Conservation (phyloP, 306 rosid species). For the Corylus avellana region DNA sequence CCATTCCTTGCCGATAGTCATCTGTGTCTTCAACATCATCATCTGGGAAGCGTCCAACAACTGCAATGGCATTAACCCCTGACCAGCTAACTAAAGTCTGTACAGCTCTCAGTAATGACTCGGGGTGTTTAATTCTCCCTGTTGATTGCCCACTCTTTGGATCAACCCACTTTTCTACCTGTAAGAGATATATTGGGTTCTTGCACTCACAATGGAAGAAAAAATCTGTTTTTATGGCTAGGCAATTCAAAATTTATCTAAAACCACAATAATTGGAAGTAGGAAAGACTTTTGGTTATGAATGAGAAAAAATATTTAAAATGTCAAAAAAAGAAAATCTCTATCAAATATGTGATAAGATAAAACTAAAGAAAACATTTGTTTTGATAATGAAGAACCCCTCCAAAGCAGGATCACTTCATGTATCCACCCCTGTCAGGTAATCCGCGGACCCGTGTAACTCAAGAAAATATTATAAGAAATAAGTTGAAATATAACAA, state of each 20-base stretch:
- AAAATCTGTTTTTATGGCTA: not conserved
- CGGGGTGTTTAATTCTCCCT: conserved; percentile 80
- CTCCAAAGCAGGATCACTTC: too few species aligned
- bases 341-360: not conserved
- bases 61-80: conserved; percentile 76
- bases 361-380: not conserved
- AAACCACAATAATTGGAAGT: conserved; percentile 10
- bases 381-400: too few species aligned
- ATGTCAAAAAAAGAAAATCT: not conserved
- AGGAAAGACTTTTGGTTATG: conserved; percentile 6
- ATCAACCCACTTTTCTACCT: conserved; percentile 92
- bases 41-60: conserved; percentile 87
- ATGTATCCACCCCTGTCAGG: too few species aligned
- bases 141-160: conserved; percentile 79
- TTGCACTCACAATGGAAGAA: conserved; percentile 18
- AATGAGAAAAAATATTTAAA: not conserved
- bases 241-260: conserved; percentile 8
- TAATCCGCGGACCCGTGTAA: too few species aligned
- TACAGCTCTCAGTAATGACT: conserved; percentile 74
- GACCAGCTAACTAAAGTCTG: conserved; percentile 49
- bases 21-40: conserved; percentile 73
- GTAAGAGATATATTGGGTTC: conserved; percentile 36
- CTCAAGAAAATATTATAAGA: not conserved
- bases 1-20: conserved; percentile 77
- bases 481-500: not conserved